Conservation (phyloP, 2,329 filamentous ascomycete genomes). For the Neopestalotiopsis sp. region DNA sequence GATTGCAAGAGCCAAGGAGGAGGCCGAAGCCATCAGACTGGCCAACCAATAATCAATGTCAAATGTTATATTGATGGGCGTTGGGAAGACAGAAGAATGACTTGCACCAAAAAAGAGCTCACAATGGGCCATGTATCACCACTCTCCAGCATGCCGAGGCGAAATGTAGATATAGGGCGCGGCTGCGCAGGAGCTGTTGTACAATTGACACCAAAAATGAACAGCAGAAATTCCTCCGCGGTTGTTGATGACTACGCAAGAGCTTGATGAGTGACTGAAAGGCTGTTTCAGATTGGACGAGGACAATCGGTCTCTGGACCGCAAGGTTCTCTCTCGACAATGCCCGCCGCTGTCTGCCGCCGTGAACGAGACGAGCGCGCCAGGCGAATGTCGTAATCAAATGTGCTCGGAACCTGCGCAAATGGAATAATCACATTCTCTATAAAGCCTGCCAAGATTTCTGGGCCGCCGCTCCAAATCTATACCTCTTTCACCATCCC, state of each 20-base stretch:
- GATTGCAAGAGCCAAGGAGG: conserved; percentile 58
- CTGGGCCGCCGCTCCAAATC: too few species aligned
- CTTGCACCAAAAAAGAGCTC: background rate
- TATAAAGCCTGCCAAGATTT: too few species aligned
- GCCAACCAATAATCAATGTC: conserved; percentile 31
- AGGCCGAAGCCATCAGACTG: conserved; percentile 49
- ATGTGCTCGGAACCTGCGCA: background rate
- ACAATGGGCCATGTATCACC: background rate
- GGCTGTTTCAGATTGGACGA: background rate
- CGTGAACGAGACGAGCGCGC: background rate
- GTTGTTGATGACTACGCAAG: background rate
- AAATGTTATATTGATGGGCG: conserved; percentile 4
- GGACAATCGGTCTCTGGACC: background rate
- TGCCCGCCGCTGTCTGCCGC: background rate
- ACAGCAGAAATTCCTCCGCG: background rate
- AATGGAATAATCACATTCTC: too few species aligned
- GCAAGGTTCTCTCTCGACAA: background rate
- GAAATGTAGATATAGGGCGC: conserved; percentile 11
- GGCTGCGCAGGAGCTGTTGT: conserved; percentile 14
- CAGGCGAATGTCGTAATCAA: background rate
- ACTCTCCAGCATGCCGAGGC: background rate
- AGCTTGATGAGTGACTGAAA: background rate
- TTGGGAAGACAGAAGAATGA: background rate
- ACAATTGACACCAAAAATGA: conserved; percentile 5
- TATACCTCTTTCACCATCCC: too few species aligned